Percentiles rank a stretch among this genome's conserved stretches.
Conservation (phyloP, 306 rosid species). For the Sicyos edulis region DNA sequence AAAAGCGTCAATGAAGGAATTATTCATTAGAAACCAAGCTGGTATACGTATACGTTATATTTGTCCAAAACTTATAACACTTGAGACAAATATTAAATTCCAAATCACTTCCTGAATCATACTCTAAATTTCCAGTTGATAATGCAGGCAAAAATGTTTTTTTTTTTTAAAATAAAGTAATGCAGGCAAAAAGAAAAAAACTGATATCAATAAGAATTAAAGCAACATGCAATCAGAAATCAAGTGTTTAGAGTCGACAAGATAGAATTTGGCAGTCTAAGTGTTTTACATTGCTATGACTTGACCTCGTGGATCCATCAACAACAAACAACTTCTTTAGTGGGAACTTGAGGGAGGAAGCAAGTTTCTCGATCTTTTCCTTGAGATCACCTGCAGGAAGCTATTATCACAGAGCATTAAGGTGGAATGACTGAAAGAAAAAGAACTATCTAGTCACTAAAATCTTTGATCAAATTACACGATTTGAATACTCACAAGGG, state of each 20-base stretch:
- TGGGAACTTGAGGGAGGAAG: slow-evolving; percentile 85
- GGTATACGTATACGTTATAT: background rate
- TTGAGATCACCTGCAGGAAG: slow-evolving; percentile 87
- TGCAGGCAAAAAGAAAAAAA: background rate
- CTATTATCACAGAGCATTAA: slow-evolving; percentile 41
- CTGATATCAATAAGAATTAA: background rate
- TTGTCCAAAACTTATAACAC: background rate
- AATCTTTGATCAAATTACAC: background rate
- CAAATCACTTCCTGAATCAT: background rate
- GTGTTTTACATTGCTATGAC: slow-evolving; percentile 93
- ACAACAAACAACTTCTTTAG: slow-evolving; percentile 87
- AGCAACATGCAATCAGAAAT: background rate
- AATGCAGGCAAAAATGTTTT: too few species aligned
- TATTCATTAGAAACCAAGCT: background rate
- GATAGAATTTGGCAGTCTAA: background rate
- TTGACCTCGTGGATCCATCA: slow-evolving; percentile 97
- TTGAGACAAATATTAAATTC: background rate
- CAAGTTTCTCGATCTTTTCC: slow-evolving; percentile 85
- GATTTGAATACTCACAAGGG: slow-evolving; percentile 59
- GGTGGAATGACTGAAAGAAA: background rate
- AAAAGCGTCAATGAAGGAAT: background rate
- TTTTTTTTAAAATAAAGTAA: background rate
- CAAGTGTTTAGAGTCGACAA: background rate
- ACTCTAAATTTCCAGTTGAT: background rate
- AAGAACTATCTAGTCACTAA: background rate